Evolutionary conservation across 2,329 filamentous ascomycete species (phyloP), one percentile per base, ranked within the genome.

Genomic region (Aspergillus quadricinctus): DNA sequence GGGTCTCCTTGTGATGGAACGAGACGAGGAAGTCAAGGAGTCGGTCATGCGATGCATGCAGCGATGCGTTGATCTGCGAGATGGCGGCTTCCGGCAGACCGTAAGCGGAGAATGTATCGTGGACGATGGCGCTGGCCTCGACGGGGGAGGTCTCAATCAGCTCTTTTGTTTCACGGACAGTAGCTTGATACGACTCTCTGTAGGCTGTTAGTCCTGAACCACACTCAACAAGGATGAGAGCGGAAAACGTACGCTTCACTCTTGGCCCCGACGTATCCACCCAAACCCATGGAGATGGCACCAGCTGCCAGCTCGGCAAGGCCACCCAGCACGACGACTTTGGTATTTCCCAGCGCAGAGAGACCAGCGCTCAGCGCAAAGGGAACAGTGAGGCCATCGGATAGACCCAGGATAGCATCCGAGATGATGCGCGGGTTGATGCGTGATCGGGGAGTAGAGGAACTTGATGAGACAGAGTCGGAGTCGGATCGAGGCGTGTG

Each of bases 301-400:
- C 89, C 88, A 0, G 87, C 86, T 64, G 89, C 87, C 51, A 92
- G 79, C 77, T 92, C 88, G 3, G 88, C 88, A n/a, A 90, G 76
- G 4, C 88, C 88, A 54, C 86, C 88, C 55, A 88, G 81, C 57
- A 93, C 83, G 59, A 88, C 86, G 2, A 88, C 81, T 50, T 80
- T 81, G n/a, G 84, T 85, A 66, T 83, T 78, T 37, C 85, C 85
- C 25, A 88, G 77, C 4, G 75, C 76, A 4, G 70, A 75, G 54
- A 92, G 80, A 28, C 89, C 89, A 0, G 89, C 88, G 0, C 87
- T 90, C 53, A 92, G 76, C 9, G 89, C 89, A 61, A 92, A 92
- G 1, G 89, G 89, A 0, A 92, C 89, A 0, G 89, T 92, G 59
- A 92, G 77, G 3, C 89, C 89, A 68, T 92, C 89, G 1, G 88